Evolutionary conservation across 257 asterid genomes (phyloP), one percentile per base, ranked within the genome.

Genomic region (Plectranthus barbatus): DNA sequence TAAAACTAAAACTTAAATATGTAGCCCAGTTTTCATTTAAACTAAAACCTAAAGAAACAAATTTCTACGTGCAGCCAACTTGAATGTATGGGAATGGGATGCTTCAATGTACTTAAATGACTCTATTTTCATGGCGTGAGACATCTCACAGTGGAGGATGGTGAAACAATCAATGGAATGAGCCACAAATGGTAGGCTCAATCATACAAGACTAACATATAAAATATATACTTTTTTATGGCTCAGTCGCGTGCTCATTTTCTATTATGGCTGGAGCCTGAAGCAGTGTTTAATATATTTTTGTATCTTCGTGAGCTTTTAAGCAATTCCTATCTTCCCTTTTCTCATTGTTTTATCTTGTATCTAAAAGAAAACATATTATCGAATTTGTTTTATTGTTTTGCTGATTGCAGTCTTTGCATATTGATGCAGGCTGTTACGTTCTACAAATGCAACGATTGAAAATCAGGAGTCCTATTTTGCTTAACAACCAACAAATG

Each of bases 141-240:
- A 49, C 36, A 78, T 68, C 87, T 92, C 52, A 81, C 76, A 9
- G 70, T 92, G 15, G 89, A 84, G 74, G 98, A 97, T 15, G 79
- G 86, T 54, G 97, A 97, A 20, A 36, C 41, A 1, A 79, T 92
- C 44, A 64, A 92, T 19, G 98, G 98, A 20, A 78, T 52, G 77
- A 96, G 97, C 19, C 50, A 63, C 5, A 53, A 82, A 78, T 92
- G 97, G 97, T 92, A 97, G 98, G 83, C 87, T 48, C 83, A 69
- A 41, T 92, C 98, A 2, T 92, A 96, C 95, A 92, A 92, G 81
- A 81, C 41, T 5, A 84, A 89, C 54, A 48, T 21, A 37, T 77
- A 93, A 41, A 81, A 84, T 72, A 97, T 92, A 91, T 23, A 33
- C 64, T 23, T 62, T 31, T 47, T 13, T 6, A 18, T 45, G 17